Percentiles rank a stretch among this genome's conserved stretches.
Evolutionary conservation across 176 grass and related monocot species (phyloP).

Genomic region (Zizania latifolia): DNA sequence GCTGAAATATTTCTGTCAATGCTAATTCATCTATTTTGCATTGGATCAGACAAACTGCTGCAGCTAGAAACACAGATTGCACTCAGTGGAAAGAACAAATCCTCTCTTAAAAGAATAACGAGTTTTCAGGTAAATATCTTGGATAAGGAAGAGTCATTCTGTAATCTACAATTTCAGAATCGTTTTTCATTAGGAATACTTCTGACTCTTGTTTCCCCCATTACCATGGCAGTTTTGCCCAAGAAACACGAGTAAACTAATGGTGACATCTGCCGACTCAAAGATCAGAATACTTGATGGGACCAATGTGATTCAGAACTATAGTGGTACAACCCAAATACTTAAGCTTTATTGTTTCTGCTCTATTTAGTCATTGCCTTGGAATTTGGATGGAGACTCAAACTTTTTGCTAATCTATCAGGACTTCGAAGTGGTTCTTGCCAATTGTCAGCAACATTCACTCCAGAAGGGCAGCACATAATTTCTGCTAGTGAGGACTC

Average conservation of each 20-base stretch:
- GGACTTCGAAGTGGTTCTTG: constrained; percentile 51
- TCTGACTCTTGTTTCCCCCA: constrained; percentile 21
- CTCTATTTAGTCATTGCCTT: neutral
- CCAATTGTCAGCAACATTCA: constrained; percentile 66
- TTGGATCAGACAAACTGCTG: constrained; percentile 51
- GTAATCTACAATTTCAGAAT: neutral
- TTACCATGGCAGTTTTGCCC: constrained; percentile 65
- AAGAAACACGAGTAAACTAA: constrained; percentile 50
- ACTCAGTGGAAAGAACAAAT: constrained; percentile 66
- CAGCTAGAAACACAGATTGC: constrained; percentile 51
- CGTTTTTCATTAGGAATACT: constrained; percentile 6
- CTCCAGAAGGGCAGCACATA: constrained; percentile 60
- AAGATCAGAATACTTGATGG: constrained; percentile 82
- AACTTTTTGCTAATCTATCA: constrained; percentile 33
- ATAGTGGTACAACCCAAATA: constrained; percentile 62
- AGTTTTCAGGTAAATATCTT: constrained; percentile 71
- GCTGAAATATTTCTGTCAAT: constrained; percentile 5
- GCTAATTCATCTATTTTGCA: constrained; percentile 5
- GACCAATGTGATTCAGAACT: constrained; percentile 60
- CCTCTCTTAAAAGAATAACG: constrained; percentile 67
- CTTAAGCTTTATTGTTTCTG: neutral
- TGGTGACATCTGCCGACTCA: constrained; percentile 86
- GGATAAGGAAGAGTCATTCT: neutral
- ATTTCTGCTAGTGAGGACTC: constrained; percentile 75
- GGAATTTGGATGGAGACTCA: constrained; percentile 1